These are phyloP conservation scores for Gossypium ekmanianum DNA, from an alignment of 345 rosid genomes.

Conservation along the genomic window DNA sequence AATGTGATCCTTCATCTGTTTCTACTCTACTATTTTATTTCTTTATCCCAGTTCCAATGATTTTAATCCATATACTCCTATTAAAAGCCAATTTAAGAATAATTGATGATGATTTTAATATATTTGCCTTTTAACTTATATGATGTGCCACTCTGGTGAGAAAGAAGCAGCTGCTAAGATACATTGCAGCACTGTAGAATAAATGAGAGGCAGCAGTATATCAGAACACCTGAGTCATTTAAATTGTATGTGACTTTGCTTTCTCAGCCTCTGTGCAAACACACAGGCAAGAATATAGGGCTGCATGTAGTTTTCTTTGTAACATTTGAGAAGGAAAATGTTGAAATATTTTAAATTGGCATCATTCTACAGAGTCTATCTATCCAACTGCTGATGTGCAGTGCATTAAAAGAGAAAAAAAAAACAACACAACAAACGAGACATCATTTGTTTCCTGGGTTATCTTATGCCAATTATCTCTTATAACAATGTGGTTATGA, in stretches of 20 bases:
- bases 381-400: neutral
- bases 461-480: neutral
- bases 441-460: neutral
- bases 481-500: neutral
- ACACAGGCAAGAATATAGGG: neutral
- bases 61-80: neutral
- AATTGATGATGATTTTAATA: neutral
- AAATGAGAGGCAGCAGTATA: neutral
- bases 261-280: neutral
- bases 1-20: neutral
- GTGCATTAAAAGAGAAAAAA: neutral
- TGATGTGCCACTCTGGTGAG: neutral
- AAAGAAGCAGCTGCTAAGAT: neutral
- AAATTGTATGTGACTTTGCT: neutral
- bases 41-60: constrained; percentile 9
- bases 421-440: neutral
- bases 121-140: neutral
- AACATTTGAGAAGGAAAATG: neutral
- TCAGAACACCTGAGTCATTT: neutral
- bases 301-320: neutral
- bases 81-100: neutral
- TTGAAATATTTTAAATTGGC: neutral
- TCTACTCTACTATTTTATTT: neutral
- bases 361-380: neutral
- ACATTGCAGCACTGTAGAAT: neutral